Conservation (phyloP, 106 monocot species). For the Amphibolis antarctica region DNA sequence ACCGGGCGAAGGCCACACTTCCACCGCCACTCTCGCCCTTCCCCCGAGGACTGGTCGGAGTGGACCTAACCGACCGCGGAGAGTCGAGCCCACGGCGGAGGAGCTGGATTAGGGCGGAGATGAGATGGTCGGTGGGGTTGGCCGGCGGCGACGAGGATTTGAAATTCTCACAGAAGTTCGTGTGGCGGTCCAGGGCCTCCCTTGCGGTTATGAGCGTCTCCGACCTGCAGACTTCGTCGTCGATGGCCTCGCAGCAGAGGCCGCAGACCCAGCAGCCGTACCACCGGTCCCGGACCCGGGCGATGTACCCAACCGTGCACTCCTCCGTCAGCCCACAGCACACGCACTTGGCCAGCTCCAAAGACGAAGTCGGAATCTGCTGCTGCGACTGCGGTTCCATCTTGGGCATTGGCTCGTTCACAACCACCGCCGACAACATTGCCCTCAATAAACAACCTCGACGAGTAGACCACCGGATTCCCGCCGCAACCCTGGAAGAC, state of each 20-base stretch:
- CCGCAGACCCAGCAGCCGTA: slow-evolving; percentile 63
- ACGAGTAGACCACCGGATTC: too few species aligned
- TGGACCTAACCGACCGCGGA: slow-evolving; percentile 24
- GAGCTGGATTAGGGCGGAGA: slow-evolving; percentile 43
- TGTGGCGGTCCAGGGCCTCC: slow-evolving; percentile 58
- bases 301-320: slow-evolving; percentile 61
- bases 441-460: too few species aligned
- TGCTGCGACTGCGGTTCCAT: background rate
- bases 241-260: slow-evolving; percentile 59
- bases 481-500: too few species aligned
- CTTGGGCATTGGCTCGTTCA: background rate
- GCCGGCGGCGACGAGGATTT: slow-evolving; percentile 18
- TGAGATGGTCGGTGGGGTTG: slow-evolving; percentile 27
- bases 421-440: background rate
- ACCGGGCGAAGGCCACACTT: slow-evolving; percentile 9
- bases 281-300: slow-evolving; percentile 22
- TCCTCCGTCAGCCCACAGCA: slow-evolving; percentile 71
- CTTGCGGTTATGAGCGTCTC: slow-evolving; percentile 28
- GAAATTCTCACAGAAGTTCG: slow-evolving; percentile 31
- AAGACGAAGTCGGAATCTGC: background rate
- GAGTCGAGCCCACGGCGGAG: slow-evolving; percentile 48
- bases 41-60: slow-evolving; percentile 19
- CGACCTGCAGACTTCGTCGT: slow-evolving; percentile 50
- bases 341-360: slow-evolving; percentile 35
- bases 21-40: background rate